Evolutionary conservation across 495 filamentous ascomycete species (phyloP), one percentile per base, ranked within the genome.

Genomic region (Lepidopterella palustris): DNA sequence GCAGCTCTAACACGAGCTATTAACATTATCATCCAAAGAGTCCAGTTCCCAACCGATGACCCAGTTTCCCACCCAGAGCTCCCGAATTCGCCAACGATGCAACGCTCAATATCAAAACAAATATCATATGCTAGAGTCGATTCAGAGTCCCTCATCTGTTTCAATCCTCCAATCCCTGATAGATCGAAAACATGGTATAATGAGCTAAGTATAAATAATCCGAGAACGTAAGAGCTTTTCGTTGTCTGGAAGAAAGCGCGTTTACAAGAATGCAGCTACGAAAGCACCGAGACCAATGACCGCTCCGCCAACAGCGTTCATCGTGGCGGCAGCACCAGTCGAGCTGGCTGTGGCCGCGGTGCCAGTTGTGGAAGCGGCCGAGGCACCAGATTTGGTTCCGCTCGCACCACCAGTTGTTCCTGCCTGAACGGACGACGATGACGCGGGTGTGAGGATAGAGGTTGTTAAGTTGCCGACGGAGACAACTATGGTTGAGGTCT

Each of bases 401-500:
- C 45, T 56, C 26, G 10, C 29, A 25, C 53, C 23, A 42, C 29
- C 45, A 4, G 62, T 39, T 27, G 56, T 47, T 13, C 45, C 53
- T 39, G 47, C 15, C 51, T 13, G 39, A n/a, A 25, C 27, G 35
- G 5, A 28, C 28, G 23, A 24, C 29, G 25, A 21, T 23, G 55
- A 6, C 23, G 5, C 23, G 15, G 53, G 21, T 2, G 53, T 6
- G 18, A 61, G 57, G 45, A 73, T 20, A 51, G 68, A 63, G 45
- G 50, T 61, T 51, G 68, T 72, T 24, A 57, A 61, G 56, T 66
- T 71, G 53, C 32, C 55, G n/a, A 55, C 53, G 53, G 61, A 65
- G 58, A 48, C 57, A 57, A 67, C 53, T 42, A 57, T 49, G 50
- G 59, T 62, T 25, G 57, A 62, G 18, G 66, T 55, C 54, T 62